These are phyloP conservation scores for Farysia itapuensis DNA, from an alignment of 1,284 basidiomycete genomes.

Conservation along the genomic window DNA sequence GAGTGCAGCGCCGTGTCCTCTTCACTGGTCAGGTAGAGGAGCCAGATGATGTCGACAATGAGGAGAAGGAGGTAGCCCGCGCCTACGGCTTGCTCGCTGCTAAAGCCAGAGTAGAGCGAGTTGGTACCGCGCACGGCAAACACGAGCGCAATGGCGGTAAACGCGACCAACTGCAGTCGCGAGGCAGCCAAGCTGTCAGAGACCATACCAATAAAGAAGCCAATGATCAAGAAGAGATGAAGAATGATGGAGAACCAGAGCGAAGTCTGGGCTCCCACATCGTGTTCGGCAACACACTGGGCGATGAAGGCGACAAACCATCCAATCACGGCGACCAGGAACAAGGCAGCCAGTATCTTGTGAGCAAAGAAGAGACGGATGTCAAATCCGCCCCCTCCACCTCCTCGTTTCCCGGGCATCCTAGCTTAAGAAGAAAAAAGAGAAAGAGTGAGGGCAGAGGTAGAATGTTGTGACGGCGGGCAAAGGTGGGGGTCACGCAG, in stretches of 20 bases:
- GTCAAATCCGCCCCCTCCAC: conserved; percentile 30
- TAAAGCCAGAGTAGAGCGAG: conserved; percentile 51
- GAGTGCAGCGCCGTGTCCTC: conserved; percentile 82
- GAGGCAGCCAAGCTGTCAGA: conserved; percentile 80
- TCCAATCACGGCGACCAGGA: conserved; percentile 76
- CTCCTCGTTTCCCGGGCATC: conserved; percentile 42
- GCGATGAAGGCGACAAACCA: conserved; percentile 93
- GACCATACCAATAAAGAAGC: conserved; percentile 77
- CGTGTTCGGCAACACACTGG: conserved; percentile 60
- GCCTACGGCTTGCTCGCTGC: conserved; percentile 68
- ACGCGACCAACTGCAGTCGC: conserved; percentile 79
- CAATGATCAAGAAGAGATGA: conserved; percentile 77
- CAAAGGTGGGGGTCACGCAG: too few relatives aligned
- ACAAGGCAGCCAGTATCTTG: conserved; percentile 84
- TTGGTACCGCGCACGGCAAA: conserved; percentile 81
- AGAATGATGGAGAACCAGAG: conserved; percentile 91
- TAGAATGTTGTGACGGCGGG: too few relatives aligned
- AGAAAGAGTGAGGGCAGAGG: too few relatives aligned
- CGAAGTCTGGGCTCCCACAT: conserved; percentile 65
- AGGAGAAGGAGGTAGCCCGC: conserved; percentile 91
- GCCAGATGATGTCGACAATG: conserved; percentile 83
- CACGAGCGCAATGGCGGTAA: conserved; percentile 81
- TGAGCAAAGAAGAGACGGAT: conserved; percentile 75
- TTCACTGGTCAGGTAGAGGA: conserved; percentile 92
- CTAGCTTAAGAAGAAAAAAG: conserved; percentile 2